These are phyloP conservation scores for Logfia minima DNA, from an alignment of 129 eudicot species.

Conservation along the genomic window DNA sequence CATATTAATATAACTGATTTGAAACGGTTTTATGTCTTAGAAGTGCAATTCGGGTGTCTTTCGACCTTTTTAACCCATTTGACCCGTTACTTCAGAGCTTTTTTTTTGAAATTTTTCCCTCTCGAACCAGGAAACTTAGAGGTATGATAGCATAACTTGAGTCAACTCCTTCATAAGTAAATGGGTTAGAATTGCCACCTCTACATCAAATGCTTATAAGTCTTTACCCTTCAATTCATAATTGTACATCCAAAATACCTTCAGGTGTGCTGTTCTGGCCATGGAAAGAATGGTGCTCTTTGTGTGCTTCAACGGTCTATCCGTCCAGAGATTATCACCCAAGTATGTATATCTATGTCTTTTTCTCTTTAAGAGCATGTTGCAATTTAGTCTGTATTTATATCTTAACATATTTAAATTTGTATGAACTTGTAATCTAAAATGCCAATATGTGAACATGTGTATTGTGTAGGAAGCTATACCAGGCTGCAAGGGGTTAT, in stretches of 20 bases:
- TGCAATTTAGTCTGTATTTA: not conserved
- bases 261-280: conserved; percentile 98
- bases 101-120: not conserved
- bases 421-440: not conserved
- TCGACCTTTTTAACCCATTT: not conserved
- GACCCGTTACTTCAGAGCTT: not conserved
- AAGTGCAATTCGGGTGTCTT: not conserved
- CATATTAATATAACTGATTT: not conserved
- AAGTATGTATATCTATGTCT: conserved; percentile 44
- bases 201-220: conserved; percentile 10
- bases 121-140: not conserved
- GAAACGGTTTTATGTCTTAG: not conserved
- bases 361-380: conserved; percentile 5
- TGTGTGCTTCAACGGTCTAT: conserved; percentile 88
- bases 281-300: conserved; percentile 97
- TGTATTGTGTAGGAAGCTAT: conserved; percentile 64
- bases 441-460: not conserved
- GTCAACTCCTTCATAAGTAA: not conserved
- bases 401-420: not conserved
- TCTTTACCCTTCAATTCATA: not conserved
- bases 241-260: not conserved
- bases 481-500: conserved; percentile 93
- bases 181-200: not conserved
- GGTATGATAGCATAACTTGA: not conserved
- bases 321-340: conserved; percentile 94